phyloP scores from a whole-genome alignment of 2,329 filamentous ascomycete species.

The Neofusicoccum cordaticola region DNA sequence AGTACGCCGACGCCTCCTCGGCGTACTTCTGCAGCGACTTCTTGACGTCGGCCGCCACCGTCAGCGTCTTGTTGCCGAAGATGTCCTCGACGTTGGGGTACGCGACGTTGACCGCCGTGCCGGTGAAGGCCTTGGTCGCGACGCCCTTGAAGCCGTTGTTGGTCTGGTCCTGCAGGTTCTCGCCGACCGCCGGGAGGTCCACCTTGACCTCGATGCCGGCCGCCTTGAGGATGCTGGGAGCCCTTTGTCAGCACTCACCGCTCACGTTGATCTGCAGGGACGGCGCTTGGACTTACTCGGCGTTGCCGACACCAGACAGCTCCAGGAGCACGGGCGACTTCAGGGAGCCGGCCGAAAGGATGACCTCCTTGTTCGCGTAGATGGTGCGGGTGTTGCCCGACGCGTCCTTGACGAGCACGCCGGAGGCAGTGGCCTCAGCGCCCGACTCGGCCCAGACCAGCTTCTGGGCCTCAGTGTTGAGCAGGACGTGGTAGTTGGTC shows the following conservation, averaged over 20 bases:
- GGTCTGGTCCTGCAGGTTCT: constrained; percentile 34
- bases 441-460: constrained; percentile 35
- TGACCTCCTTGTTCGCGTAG: constrained; percentile 30
- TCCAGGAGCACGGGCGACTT: constrained; percentile 35
- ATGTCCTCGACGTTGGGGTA: constrained; percentile 36
- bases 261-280: background rate
- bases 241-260: background rate
- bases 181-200: constrained; percentile 13
- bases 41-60: constrained; percentile 23
- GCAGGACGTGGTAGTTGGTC: constrained; percentile 43
- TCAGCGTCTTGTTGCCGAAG: constrained; percentile 28
- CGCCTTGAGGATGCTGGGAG: background rate
- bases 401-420: constrained; percentile 27
- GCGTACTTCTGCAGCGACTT: constrained; percentile 2
- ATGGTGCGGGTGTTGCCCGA: constrained; percentile 21
- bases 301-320: constrained; percentile 37
- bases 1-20: background rate
- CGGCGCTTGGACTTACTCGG: background rate
- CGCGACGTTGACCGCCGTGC: constrained; percentile 37
- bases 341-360: constrained; percentile 36
- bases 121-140: constrained; percentile 34
- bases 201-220: constrained; percentile 18
- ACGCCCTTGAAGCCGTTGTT: constrained; percentile 28
- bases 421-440: constrained; percentile 21
- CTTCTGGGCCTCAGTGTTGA: constrained; percentile 42